Evolutionary conservation across 768 basidiomycete genomes (phyloP), one percentile per base, ranked within the genome.

Genomic region (Leccinum ochraceum): DNA sequence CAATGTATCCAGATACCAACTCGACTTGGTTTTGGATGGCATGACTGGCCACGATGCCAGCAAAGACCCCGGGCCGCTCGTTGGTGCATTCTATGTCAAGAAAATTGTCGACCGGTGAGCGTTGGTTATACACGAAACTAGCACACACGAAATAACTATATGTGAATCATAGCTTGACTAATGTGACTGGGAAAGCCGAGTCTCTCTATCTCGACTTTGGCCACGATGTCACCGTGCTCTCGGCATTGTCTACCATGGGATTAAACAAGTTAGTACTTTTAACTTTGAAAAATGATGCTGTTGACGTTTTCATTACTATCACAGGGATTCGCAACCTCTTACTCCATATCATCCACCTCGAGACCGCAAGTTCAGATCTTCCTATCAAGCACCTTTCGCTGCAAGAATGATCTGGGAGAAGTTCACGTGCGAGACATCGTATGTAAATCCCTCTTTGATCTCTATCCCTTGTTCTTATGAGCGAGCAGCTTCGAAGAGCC

Each of bases 351-450:
- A 56, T 67, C 59, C 74, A 66, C 46, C 64, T 60, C 6, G 52
- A 37, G 42, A 64, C 37, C 74, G 80, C 34, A 76, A 73, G 42
- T 80, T 74, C 68, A 67, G 71, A 55, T 78, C 71, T 16, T 75
- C 77, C 3, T 22, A 63, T 11, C 77, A 78, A 61, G 67, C 75
- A 14, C 79, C 79, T 20, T 81, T 81, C 57, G 78, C 67, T 20
- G 78, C 78, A 30, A 71, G 69, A 36, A 79, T 80, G 76, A 58
- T 77, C n/a, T 80, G 78, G 78, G 79, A 80, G 66, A 73, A 66
- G 62, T 80, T 78, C 64, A 67, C 69, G 5, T 80, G 79, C 67
- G 50, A 65, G 32, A 62, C 64, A 20, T 77, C 75, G 76, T 76
- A 37, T 39, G 70, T 67, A 5, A 17, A 59, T 4, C 4, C 7